Evolutionary conservation across 2,329 filamentous ascomycete species (phyloP).

Genomic region (Pseudomassariella vexata): DNA sequence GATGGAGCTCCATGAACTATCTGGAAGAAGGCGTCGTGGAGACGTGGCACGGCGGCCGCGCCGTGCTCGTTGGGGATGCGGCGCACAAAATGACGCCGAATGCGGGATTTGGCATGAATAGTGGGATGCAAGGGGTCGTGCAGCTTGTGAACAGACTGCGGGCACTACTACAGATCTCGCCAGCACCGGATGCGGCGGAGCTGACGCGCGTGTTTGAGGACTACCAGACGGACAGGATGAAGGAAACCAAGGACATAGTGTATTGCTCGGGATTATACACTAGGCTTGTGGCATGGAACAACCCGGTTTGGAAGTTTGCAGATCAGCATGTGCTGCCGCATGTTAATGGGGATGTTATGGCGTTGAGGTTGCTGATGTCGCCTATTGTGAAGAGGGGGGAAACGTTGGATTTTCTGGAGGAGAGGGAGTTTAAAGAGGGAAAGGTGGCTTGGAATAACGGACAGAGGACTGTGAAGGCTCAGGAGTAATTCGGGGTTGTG

Average conservation of each 20-base stretch:
- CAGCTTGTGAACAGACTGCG: slow-evolving; percentile 20
- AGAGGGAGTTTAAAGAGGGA: slow-evolving; percentile 7
- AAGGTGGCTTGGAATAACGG: too few relatives aligned
- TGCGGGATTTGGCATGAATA: slow-evolving; percentile 25
- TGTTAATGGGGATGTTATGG: slow-evolving; percentile 8
- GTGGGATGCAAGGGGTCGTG: slow-evolving; percentile 21
- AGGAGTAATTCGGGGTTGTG: too few relatives aligned
- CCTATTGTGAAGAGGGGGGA: slow-evolving; percentile 9
- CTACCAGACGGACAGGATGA: slow-evolving; percentile 15
- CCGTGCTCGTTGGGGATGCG: slow-evolving; percentile 29
- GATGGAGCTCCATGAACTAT: slow-evolving; percentile 17
- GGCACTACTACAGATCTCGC: slow-evolving; percentile 8
- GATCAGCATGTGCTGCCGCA: slow-evolving; percentile 10
- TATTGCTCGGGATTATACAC: slow-evolving; percentile 12
- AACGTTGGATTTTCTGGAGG: slow-evolving; percentile 8
- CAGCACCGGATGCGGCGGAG: slow-evolving; percentile 10
- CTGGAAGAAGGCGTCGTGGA: slow-evolving; percentile 27
- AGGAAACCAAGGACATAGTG: slow-evolving; percentile 14
- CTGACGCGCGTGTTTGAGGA: slow-evolving; percentile 15
- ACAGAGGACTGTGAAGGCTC: too few relatives aligned
- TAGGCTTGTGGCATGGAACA: slow-evolving; percentile 9
- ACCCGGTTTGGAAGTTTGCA: slow-evolving; percentile 10
- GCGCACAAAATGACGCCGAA: slow-evolving; percentile 29
- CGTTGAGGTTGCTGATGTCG: slow-evolving; percentile 8
- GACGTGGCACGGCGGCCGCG: slow-evolving; percentile 22